Percentiles rank a stretch among this genome's conserved stretches.
Conservation (phyloP, 768 basidiomycete species). For the Phylloporus sp. region DNA sequence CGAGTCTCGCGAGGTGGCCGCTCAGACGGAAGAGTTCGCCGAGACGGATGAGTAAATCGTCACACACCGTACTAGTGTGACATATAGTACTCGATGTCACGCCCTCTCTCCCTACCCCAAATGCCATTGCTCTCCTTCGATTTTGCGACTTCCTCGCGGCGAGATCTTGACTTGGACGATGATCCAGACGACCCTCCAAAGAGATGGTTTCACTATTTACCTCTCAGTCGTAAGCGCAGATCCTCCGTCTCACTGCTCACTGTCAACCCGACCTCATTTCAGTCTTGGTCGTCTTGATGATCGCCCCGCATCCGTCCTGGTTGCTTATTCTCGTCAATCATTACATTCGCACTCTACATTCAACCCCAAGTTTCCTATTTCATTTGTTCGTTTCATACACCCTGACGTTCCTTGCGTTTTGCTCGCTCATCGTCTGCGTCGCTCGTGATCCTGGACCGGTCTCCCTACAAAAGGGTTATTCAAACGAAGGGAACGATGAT, state of each 20-base stretch:
- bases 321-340: constrained; percentile 63
- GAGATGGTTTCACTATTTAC: constrained; percentile 55
- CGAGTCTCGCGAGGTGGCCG: no score
- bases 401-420: constrained; percentile 64
- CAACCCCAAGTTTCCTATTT: constrained; percentile 40
- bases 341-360: constrained; percentile 52
- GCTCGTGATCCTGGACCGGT: constrained; percentile 73
- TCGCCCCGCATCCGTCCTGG: constrained; percentile 72
- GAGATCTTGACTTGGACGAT: constrained; percentile 19
- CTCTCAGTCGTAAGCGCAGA: constrained; percentile 45
- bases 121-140: constrained; percentile 32
- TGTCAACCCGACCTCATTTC: constrained; percentile 3
- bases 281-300: constrained; percentile 52
- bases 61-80: no score
- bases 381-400: constrained; percentile 60
- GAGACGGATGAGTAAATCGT: no score
- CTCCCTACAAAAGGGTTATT: constrained; percentile 17
- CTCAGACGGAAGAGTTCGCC: no score
- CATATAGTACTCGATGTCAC: no score
- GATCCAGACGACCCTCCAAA: constrained; percentile 37
- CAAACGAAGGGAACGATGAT: constrained; percentile 33
- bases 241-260: not conserved
- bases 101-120: no score
- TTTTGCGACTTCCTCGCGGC: constrained; percentile 12
- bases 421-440: constrained; percentile 68